Percentiles rank a stretch among this genome's conserved stretches.
These are phyloP conservation scores for Helichrysum umbraculigerum DNA, from an alignment of 129 eudicot species.

Conservation along the genomic window DNA sequence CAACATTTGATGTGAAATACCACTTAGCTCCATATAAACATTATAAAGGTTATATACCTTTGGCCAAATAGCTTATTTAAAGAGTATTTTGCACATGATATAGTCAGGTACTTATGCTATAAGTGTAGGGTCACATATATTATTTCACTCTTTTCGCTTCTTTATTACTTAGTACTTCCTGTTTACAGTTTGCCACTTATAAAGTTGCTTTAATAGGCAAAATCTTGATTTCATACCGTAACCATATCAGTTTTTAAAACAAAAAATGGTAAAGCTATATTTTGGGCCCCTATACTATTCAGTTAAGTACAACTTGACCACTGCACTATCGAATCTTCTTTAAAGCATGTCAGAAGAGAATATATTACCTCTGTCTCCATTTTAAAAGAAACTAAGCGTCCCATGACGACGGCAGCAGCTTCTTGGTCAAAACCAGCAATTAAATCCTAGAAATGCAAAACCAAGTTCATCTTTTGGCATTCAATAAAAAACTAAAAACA, in stretches of 20 bases:
- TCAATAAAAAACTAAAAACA: not conserved
- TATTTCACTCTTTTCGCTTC: not conserved
- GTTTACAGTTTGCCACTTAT: not conserved
- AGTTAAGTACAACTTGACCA: not conserved
- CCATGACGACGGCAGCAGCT: conserved; percentile 96
- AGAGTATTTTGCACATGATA: not conserved
- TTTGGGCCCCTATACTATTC: conserved; percentile 2
- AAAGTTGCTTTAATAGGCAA: not conserved
- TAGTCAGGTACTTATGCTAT: not conserved
- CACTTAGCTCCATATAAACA: not conserved
- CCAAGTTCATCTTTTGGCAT: conserved; percentile 16
- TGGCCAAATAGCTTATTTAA: not conserved
- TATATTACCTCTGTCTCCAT: conserved; percentile 91
- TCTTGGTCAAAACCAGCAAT: conserved; percentile 99
- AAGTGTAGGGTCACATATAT: not conserved
- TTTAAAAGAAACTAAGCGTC: conserved; percentile 91
- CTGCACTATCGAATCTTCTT: not conserved
- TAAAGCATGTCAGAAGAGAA: not conserved
- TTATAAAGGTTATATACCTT: not conserved
- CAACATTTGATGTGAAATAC: not conserved
- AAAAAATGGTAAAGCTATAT: not conserved
- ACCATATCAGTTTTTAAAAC: not conserved
- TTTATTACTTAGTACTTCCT: not conserved
- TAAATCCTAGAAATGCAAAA: conserved; percentile 58
- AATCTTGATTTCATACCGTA: not conserved